phyloP scores from a whole-genome alignment of 805 yeast species.

The Candida dajiaensis region DNA sequence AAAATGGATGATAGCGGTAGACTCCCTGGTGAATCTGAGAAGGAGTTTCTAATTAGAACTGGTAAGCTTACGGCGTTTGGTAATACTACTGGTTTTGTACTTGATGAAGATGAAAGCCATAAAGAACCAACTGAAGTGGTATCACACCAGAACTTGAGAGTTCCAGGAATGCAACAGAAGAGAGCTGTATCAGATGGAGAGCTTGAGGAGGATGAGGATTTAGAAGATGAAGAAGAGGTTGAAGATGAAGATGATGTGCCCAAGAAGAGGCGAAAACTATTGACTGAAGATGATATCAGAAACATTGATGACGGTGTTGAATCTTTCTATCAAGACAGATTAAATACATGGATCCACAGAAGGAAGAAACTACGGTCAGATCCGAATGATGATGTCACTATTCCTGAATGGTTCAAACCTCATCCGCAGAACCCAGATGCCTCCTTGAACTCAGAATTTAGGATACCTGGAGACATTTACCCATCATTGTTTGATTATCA shows the following conservation, averaged over 20 bases:
- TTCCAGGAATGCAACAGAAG: slow-evolving; percentile 20
- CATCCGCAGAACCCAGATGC: slow-evolving; percentile 81
- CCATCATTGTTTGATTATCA: slow-evolving; percentile 88
- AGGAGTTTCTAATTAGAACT: slow-evolving; percentile 76
- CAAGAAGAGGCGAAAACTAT: slow-evolving; percentile 11
- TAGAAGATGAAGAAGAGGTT: slow-evolving; percentile 15
- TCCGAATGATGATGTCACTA: slow-evolving; percentile 12
- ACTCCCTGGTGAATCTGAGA: slow-evolving; percentile 68
- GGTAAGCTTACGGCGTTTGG: slow-evolving; percentile 96
- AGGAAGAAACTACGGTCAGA: slow-evolving; percentile 40
- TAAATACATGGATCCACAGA: slow-evolving; percentile 51
- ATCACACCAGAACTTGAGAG: slow-evolving; percentile 19
- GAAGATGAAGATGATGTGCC: slow-evolving; percentile 7
- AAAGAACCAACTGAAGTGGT: slow-evolving; percentile 7
- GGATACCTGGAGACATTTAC: slow-evolving; percentile 86
- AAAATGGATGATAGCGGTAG: slow-evolving; percentile 18
- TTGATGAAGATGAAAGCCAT: slow-evolving; percentile 26
- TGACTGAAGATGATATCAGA: slow-evolving; percentile 30
- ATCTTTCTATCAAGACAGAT: slow-evolving; percentile 48
- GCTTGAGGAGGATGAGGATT: slow-evolving; percentile 8
- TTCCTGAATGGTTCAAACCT: slow-evolving; percentile 63
- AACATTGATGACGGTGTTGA: slow-evolving; percentile 83
- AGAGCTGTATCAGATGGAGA: background rate
- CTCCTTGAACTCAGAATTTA: slow-evolving; percentile 58
- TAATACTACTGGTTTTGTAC: slow-evolving; percentile 48